Evolutionary conservation across 805 yeast genomes (phyloP).

Genomic region (Clavispora vitiphila): DNA sequence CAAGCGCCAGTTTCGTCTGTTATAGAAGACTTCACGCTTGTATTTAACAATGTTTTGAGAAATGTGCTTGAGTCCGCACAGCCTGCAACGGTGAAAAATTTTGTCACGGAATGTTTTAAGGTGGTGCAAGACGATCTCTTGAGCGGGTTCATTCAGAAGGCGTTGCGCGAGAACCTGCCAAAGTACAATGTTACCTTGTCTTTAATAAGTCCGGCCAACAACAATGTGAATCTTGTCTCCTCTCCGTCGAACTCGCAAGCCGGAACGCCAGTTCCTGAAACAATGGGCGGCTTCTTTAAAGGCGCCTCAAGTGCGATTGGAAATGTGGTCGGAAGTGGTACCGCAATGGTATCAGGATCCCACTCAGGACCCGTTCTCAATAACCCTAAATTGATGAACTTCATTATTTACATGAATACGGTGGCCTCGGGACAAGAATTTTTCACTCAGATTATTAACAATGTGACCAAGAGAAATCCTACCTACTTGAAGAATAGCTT

Average conservation of each 20-base stretch:
- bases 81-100: constrained; percentile 45
- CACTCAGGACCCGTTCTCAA: constrained; percentile 31
- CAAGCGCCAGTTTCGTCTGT: constrained; percentile 74
- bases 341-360: constrained; percentile 19
- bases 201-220: constrained; percentile 10
- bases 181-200: constrained; percentile 32
- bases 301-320: constrained; percentile 42
- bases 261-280: constrained; percentile 32
- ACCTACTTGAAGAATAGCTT: constrained; percentile 20
- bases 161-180: constrained; percentile 36
- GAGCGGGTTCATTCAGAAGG: constrained; percentile 40
- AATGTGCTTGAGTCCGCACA: constrained; percentile 73
- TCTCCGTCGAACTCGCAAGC: constrained; percentile 25
- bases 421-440: constrained; percentile 59
- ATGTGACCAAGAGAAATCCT: constrained; percentile 24
- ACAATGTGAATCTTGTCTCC: constrained; percentile 3
- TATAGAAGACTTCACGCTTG: constrained; percentile 77
- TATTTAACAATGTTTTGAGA: constrained; percentile 61
- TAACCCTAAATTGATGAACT: constrained; percentile 49
- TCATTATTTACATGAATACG: constrained; percentile 67
- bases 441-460: constrained; percentile 47
- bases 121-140: constrained; percentile 62
- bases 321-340: constrained; percentile 33
- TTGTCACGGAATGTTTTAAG: constrained; percentile 51
- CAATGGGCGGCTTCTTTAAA: constrained; percentile 34